phyloP scores from a whole-genome alignment of 2,329 filamentous ascomycete genomes.

The Orbilia quercus region DNA sequence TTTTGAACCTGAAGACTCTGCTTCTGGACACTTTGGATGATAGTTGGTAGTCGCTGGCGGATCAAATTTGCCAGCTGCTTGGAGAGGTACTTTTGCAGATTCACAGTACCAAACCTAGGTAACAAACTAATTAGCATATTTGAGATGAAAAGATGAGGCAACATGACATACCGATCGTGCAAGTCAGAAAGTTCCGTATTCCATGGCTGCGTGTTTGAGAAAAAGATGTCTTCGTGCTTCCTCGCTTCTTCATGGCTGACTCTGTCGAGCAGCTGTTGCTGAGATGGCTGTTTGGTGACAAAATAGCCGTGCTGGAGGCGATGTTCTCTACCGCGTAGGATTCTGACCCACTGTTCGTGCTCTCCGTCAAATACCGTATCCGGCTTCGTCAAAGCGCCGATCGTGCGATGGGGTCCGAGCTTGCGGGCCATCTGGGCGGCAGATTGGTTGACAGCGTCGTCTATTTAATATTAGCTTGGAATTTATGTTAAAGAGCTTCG shows the following conservation, averaged over 20 bases:
- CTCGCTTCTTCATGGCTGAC: slow-evolving; percentile 58
- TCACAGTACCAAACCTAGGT: slow-evolving; percentile 50
- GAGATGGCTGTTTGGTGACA: slow-evolving; percentile 59
- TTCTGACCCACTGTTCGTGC: slow-evolving; percentile 59
- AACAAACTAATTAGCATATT: neutral
- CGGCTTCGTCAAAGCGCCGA: slow-evolving; percentile 60
- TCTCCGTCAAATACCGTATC: slow-evolving; percentile 59
- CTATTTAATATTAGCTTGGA: slow-evolving; percentile 42
- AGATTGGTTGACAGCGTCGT: slow-evolving; percentile 60
- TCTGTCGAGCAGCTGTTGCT: slow-evolving; percentile 57
- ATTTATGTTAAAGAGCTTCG: neutral
- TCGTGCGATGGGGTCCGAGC: slow-evolving; percentile 58
- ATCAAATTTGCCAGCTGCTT: slow-evolving; percentile 46
- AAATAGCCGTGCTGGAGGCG: slow-evolving; percentile 59
- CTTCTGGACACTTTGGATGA: slow-evolving; percentile 57
- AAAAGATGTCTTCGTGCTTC: slow-evolving; percentile 58
- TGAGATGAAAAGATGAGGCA: slow-evolving; percentile 17
- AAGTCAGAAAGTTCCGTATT: slow-evolving; percentile 57
- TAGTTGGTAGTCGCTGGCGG: slow-evolving; percentile 56
- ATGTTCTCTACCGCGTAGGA: slow-evolving; percentile 59
- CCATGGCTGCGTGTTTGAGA: slow-evolving; percentile 58
- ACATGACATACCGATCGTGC: slow-evolving; percentile 57
- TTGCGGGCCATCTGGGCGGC: slow-evolving; percentile 59
- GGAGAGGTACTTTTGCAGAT: slow-evolving; percentile 45
- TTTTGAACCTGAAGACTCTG: slow-evolving; percentile 56